Conservation (phyloP, 2,329 filamentous ascomycete genomes). For the Colletotrichum tamarilloi region DNA sequence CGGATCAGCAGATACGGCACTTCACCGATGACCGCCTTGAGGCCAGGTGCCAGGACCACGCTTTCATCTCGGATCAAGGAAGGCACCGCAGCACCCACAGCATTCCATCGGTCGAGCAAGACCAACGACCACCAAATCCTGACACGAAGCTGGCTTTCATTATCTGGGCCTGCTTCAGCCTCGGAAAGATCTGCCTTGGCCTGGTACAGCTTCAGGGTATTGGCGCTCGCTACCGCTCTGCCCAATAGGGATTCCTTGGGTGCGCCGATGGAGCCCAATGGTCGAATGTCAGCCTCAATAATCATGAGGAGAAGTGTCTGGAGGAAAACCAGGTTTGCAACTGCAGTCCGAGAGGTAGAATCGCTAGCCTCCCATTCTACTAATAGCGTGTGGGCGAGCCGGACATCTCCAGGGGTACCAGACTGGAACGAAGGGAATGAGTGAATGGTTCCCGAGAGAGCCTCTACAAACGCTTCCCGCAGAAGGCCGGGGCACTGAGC, state of each 20-base stretch:
- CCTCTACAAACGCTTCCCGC: constrained; percentile 72
- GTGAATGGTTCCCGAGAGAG: constrained; percentile 69
- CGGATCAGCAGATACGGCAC: constrained; percentile 72
- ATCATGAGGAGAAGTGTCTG: constrained; percentile 75
- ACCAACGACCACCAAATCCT: constrained; percentile 80
- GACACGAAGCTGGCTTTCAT: constrained; percentile 70
- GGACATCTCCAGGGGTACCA: constrained; percentile 54
- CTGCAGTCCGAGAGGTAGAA: constrained; percentile 49
- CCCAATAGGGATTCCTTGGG: constrained; percentile 69
- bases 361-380: constrained; percentile 61
- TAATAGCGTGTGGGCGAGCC: constrained; percentile 59
- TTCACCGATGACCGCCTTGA: constrained; percentile 71
- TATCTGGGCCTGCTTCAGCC: constrained; percentile 64
- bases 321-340: constrained; percentile 67
- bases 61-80: constrained; percentile 71
- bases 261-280: constrained; percentile 54
- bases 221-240: constrained; percentile 73
- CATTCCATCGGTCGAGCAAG: constrained; percentile 79
- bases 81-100: constrained; percentile 73
- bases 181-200: constrained; percentile 50
- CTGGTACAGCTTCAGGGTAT: constrained; percentile 71
- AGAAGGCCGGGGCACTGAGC: constrained; percentile 66
- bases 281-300: constrained; percentile 71
- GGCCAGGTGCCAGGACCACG: constrained; percentile 68
- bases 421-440: constrained; percentile 55